phyloP scores from a whole-genome alignment of 2,329 filamentous ascomycete genomes.

The Cladosporium sp. region DNA sequence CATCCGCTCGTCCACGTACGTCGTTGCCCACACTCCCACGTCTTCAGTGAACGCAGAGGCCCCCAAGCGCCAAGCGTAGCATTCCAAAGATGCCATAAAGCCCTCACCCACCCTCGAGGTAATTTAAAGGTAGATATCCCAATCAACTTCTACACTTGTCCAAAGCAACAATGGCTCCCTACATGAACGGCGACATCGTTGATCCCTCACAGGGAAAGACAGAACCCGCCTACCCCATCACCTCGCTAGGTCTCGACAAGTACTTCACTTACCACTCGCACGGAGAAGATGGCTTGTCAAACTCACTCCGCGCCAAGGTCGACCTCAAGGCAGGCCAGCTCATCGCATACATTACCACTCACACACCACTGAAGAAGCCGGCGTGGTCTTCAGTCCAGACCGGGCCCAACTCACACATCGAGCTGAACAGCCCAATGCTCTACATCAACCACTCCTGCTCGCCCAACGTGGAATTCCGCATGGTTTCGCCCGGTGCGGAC shows the following conservation, averaged over 20 bases:
- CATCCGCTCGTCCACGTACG: slow-evolving; percentile 18
- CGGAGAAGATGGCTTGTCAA: slow-evolving; percentile 18
- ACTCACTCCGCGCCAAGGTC: slow-evolving; percentile 50
- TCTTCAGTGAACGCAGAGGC: slow-evolving; percentile 13
- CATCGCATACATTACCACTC: slow-evolving; percentile 51
- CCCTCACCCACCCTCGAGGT: neutral
- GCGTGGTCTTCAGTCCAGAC: slow-evolving; percentile 57
- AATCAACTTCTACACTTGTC: neutral
- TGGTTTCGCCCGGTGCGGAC: slow-evolving; percentile 33
- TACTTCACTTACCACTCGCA: slow-evolving; percentile 18
- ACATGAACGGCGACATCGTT: slow-evolving; percentile 17
- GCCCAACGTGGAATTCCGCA: slow-evolving; percentile 57
- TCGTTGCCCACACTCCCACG: slow-evolving; percentile 12
- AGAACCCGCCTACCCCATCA: slow-evolving; percentile 17
- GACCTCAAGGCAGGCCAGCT: slow-evolving; percentile 52
- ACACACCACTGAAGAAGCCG: slow-evolving; percentile 44
- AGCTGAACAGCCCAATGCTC: slow-evolving; percentile 58
- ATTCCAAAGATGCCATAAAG: slow-evolving; percentile 13
- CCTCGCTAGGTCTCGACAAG: slow-evolving; percentile 16
- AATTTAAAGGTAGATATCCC: neutral
- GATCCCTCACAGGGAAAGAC: slow-evolving; percentile 18
- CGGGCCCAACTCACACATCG: slow-evolving; percentile 51
- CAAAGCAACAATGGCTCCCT: slow-evolving; percentile 16
- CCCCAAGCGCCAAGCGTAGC: slow-evolving; percentile 11
- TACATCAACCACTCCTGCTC: slow-evolving; percentile 59